Evolutionary conservation across 129 eudicot genomes (phyloP), one percentile per base, ranked within the genome.

Genomic region (Pittosporum tobira): DNA sequence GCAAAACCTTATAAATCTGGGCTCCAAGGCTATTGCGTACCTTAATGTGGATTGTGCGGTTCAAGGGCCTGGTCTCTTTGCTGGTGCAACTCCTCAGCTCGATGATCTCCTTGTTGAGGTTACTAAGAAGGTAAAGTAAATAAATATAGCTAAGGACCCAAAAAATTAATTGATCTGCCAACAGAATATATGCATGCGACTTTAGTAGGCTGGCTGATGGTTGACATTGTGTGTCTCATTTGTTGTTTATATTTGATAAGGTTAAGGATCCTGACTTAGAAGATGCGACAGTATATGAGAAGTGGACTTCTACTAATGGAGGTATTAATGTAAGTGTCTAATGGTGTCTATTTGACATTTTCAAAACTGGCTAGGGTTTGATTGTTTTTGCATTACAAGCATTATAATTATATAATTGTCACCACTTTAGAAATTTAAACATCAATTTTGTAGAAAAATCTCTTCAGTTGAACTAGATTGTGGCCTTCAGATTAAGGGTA

Each of bases 31-130:
- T 24, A 85, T 91, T 23, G 90, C 94, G 5, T 91, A 91, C 63
- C 69, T 91, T 55, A 91, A 91, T 67, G 95, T 91, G 66, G 98
- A 91, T 64, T 91, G 98, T 78, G 98, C 98, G 3, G 95, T 75
- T 66, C 95, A 86, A 80, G 98, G 98, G 62, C 95, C 95, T 29
- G 95, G 98, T 25, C 77, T 91, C 37, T 83, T 69, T 27, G 81
- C 88, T 51, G 70, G 87, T 59, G 65, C 94, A 13, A 91, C 95
- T 73, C 98, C 98, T 66, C 95, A 91, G 85, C 79, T 91, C 24
- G 98, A 91, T 48, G 83, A 83, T 67, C 84, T 91, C 45, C 78
- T 91, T 36, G 65, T 74, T 42, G 84, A 86, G 66, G 82, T 83
- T 64, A 91, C 87, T 50, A 86, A 80, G 75, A 77, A 78, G 94